A percentile compares a stretch with the other conserved stretches of the same genome.
Evolutionary conservation across 805 yeast genomes (phyloP).

Genomic region (Teunomyces funiuensis): DNA sequence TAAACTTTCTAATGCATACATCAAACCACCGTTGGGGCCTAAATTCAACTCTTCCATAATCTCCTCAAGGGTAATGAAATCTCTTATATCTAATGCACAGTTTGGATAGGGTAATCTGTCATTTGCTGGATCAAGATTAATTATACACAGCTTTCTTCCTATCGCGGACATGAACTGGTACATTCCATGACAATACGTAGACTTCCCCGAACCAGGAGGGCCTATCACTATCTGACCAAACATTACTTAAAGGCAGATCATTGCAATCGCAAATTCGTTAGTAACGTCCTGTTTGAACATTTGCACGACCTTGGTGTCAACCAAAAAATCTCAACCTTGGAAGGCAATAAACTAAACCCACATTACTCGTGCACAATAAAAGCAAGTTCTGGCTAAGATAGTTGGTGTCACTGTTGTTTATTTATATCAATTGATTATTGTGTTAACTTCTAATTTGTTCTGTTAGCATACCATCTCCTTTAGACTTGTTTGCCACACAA

Average conservation of each 20-base stretch:
- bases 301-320: slow-evolving; percentile 2
- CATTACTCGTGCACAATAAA: neutral
- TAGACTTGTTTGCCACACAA: slow-evolving; percentile 5
- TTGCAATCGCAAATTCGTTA: slow-evolving; percentile 1
- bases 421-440: neutral
- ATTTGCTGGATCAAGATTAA: slow-evolving; percentile 93
- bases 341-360: neutral
- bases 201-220: slow-evolving; percentile 97
- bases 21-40: slow-evolving; percentile 91
- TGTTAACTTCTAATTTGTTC: neutral
- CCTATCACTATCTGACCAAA: slow-evolving; percentile 95
- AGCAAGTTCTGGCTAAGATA: neutral
- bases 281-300: neutral
- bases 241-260: slow-evolving; percentile 28
- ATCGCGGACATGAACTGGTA: slow-evolving; percentile 90
- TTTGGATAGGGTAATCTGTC: slow-evolving; percentile 64
- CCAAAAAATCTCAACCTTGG: slow-evolving; percentile 2
- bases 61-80: slow-evolving; percentile 72
- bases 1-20: slow-evolving; percentile 73
- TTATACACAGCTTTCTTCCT: slow-evolving; percentile 81
- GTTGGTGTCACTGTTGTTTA: neutral
- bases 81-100: slow-evolving; percentile 75
- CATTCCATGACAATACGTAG: slow-evolving; percentile 93
- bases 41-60: slow-evolving; percentile 68
- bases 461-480: no score